Base-by-base conservation (phyloP, 2,329 filamentous ascomycete species). In the Colletotrichum lentis region DNA sequence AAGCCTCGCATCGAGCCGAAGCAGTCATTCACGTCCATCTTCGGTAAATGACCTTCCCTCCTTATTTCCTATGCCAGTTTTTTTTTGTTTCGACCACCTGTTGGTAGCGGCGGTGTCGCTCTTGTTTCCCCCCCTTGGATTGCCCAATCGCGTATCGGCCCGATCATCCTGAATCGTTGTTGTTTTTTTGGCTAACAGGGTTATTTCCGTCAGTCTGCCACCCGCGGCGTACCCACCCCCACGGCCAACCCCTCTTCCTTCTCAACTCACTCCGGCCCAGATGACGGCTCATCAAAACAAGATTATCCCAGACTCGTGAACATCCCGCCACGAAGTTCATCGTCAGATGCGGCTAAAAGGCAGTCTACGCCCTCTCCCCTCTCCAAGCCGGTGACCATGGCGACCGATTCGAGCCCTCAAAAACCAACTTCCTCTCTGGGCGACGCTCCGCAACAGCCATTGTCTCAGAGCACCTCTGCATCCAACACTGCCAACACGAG, bases 321-420 rank as follows among this genome's bases (percentile, higher is more conserved):
- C 74, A 83, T 88, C 71, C 88, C 89, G 71, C 82, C 86, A 62
- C 85, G 89, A 73, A 85, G 81, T 71, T 91, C 90, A 61, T 88
- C 88, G 65, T 82, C 87, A 74, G 90, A 92, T 81, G 86, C 86
- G 67, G 81, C 81, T 64, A 93, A 92, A 80, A 86, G 90, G 75
- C 80, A 85, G 58, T 83, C 81, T 70, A 91, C 85, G 74, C 89
- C 91, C 5, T 94, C 92, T 55, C 91, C 92, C 64, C 82, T 94
- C 58, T 94, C 92, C 7, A 89, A 90, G 77, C 90, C 90, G 73
- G 84, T 87, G 74, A 87, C 84, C 49, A 90, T 89, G 85, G 85
- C 83, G 71, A 80, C 81, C 72, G 88, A 86, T 71, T 80, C 80
- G 67, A 78, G 77, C 46, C 80, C 82, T 37, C 81, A 83, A 69